These are phyloP conservation scores for Purshia tridentata DNA, from an alignment of 306 rosid genomes.

Conservation along the genomic window DNA sequence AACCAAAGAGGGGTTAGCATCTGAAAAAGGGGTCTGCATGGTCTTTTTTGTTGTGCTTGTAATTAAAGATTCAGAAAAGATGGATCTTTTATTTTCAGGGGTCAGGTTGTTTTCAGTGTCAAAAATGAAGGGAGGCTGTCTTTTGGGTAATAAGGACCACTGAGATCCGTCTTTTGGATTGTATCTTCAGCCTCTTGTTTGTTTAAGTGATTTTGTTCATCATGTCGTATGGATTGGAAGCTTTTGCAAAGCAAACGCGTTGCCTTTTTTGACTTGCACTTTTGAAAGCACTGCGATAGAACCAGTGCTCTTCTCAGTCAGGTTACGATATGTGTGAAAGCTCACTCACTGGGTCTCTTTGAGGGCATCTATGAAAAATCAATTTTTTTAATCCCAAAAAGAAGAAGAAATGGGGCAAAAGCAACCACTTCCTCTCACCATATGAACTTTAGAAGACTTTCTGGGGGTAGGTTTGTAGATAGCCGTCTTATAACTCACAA, in stretches of 20 bases:
- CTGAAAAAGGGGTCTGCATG: slow-evolving; percentile 10
- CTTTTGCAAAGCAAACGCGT: slow-evolving; percentile 23
- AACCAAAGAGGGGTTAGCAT: slow-evolving; percentile 3
- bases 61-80: background rate
- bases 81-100: slow-evolving; percentile 21
- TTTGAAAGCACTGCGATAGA: slow-evolving; percentile 6
- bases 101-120: slow-evolving; percentile 12
- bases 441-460: slow-evolving; percentile 24
- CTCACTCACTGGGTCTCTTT: background rate
- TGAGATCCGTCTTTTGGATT: slow-evolving; percentile 25
- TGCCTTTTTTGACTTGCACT: slow-evolving; percentile 21
- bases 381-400: background rate
- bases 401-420: slow-evolving; percentile 5
- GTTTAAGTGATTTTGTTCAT: slow-evolving; percentile 22
- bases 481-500: slow-evolving; percentile 18
- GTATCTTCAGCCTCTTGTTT: slow-evolving; percentile 11
- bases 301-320: slow-evolving; percentile 11
- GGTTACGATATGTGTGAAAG: slow-evolving; percentile 2
- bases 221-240: slow-evolving; percentile 23
- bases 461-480: slow-evolving; percentile 16
- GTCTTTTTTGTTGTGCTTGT: slow-evolving; percentile 15
- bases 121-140: slow-evolving; percentile 12
- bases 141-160: slow-evolving; percentile 31
- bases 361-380: background rate
- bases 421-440: slow-evolving; percentile 15